phyloP scores from a whole-genome alignment of 495 filamentous ascomycete genomes.

The Penicillium lagena region DNA sequence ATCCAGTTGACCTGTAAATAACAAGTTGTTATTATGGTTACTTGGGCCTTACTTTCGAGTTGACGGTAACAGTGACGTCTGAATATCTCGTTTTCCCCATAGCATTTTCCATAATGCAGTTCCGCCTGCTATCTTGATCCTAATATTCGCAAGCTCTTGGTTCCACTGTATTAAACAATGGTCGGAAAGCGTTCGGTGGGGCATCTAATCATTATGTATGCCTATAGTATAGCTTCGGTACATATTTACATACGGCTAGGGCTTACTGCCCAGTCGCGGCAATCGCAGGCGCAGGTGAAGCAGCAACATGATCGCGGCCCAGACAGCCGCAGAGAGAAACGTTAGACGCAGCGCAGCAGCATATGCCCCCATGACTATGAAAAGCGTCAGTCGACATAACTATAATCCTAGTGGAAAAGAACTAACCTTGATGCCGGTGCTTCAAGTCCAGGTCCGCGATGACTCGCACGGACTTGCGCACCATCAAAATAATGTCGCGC shows the following conservation, averaged over 20 bases:
- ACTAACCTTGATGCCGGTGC: slow-evolving; percentile 47
- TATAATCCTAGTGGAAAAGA: neutral
- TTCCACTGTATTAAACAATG: no score
- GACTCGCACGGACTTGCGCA: slow-evolving; percentile 48
- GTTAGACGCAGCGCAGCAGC: slow-evolving; percentile 48
- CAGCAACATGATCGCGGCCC: slow-evolving; percentile 42
- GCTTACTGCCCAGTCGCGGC: slow-evolving; percentile 45
- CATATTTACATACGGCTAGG: neutral
- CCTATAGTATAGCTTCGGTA: no score
- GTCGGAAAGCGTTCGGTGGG: no score
- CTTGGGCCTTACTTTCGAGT: no score
- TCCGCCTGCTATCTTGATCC: no score
- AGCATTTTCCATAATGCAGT: no score
- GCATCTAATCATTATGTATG: no score
- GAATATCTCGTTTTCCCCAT: no score
- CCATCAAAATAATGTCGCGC: slow-evolving; percentile 41
- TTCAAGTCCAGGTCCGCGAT: slow-evolving; percentile 41
- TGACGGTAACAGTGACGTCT: no score
- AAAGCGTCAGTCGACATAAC: neutral
- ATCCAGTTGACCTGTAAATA: no score
- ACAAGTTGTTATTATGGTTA: no score
- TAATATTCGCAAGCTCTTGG: no score
- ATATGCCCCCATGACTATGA: slow-evolving; percentile 51
- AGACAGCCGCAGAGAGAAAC: slow-evolving; percentile 44
- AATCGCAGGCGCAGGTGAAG: slow-evolving; percentile 46